phyloP scores from a whole-genome alignment of 1,284 basidiomycete species.

The Phlebopus sp. region DNA sequence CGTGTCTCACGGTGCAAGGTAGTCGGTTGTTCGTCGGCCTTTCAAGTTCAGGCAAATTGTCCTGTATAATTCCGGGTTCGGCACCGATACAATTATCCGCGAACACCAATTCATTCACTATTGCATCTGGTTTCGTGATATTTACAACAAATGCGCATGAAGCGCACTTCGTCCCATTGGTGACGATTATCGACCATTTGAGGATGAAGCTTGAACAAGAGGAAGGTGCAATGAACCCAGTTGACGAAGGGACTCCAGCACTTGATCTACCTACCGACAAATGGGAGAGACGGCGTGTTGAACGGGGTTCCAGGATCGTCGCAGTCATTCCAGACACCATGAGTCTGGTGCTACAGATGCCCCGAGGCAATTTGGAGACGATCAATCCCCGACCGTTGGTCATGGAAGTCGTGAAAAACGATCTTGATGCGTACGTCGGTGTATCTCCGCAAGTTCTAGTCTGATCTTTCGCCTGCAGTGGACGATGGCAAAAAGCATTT shows the following conservation, averaged over 20 bases:
- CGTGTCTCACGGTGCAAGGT: conserved; percentile 26
- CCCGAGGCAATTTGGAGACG: conserved; percentile 94
- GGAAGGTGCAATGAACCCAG: conserved; percentile 22
- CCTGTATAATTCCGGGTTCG: conserved; percentile 37
- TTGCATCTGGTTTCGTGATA: conserved; percentile 82
- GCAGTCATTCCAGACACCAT: conserved; percentile 83
- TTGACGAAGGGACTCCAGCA: conserved; percentile 20
- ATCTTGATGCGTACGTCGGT: conserved; percentile 65
- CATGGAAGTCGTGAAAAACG: conserved; percentile 74
- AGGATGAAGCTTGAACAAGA: background rate
- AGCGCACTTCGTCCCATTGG: conserved; percentile 66
- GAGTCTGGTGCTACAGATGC: conserved; percentile 95
- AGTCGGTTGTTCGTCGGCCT: conserved; percentile 62
- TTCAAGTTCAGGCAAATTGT: conserved; percentile 62
- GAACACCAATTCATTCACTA: conserved; percentile 76
- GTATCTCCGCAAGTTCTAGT: conserved; percentile 1
- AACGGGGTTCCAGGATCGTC: conserved; percentile 85
- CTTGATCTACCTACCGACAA: conserved; percentile 36
- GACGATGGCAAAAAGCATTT: conserved; percentile 83
- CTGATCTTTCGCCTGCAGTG: conserved; percentile 36
- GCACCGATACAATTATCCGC: conserved; percentile 41
- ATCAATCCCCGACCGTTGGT: conserved; percentile 92
- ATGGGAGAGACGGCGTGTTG: conserved; percentile 78
- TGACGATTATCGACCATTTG: conserved; percentile 27
- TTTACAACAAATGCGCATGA: conserved; percentile 87